Base-by-base conservation (phyloP, 257 asterid species). In the Voacanga thouarsii region DNA sequence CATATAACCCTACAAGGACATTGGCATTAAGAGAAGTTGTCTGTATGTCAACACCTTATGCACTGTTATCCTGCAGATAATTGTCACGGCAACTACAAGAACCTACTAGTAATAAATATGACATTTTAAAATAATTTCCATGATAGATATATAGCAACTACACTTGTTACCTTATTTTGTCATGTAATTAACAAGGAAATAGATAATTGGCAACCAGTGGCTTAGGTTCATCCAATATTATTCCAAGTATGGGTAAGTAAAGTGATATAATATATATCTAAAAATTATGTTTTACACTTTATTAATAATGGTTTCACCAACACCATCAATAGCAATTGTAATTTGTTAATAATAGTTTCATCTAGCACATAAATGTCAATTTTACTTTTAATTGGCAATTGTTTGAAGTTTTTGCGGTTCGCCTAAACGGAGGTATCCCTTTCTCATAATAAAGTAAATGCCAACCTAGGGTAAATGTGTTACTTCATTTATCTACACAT, bases 1-100 rank as follows among this genome's bases (percentile, higher is more conserved):
- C 97, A 90, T 80, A 91, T 80, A 72, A 94, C 82, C 97, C 99
- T 18, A 97, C 97, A 81, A 94, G 96, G 73, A 90, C 90, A 71
- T 96, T 97, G 37, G 91, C 92, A 65, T 76, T 74, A 55, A 92
- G 45, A 43, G 97, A 91, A 80, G 99, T 91, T 44, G 94, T 91
- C 85, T 91, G 99, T 80, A 91, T 84, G 83, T 91, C 78, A 71
- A 37, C 30, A 45, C 73, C 59, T 65, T 79, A 82, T 67, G 74
- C 84, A 73, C 75, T 75, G 71, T 81, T 83, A 75, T 89, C 89
- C 97, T 91, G 87, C 76, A 79, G 10, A 81, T 37, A 78, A 45
- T 82, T 28, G 53, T 61, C 53, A 72, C 23, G 33, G 24, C 11
- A 0, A 23, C 21, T 63, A 73, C 8, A 45, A 59, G 12, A n/a